Conservation (phyloP, 208 protist genomes). For the Trypanosoma avium region DNA sequence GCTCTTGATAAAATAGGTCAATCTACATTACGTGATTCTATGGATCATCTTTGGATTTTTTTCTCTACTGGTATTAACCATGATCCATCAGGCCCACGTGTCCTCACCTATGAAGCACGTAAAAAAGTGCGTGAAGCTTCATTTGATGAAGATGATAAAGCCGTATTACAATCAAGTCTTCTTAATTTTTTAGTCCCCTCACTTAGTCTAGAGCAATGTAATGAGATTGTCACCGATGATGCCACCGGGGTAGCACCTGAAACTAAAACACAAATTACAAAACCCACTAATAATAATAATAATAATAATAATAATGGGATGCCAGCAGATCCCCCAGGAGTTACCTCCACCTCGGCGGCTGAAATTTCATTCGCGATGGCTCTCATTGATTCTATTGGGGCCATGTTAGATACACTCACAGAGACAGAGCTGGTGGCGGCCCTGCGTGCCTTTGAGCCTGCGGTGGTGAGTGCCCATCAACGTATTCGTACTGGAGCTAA, state of each 20-base stretch:
- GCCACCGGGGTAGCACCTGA: background rate
- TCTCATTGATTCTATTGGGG: constrained; percentile 48
- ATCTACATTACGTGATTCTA: constrained; percentile 45
- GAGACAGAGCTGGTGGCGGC: constrained; percentile 51
- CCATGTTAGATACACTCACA: constrained; percentile 71
- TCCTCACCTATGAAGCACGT: constrained; percentile 68
- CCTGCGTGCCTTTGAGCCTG: constrained; percentile 53
- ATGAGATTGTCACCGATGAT: constrained; percentile 46
- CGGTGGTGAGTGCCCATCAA: constrained; percentile 56
- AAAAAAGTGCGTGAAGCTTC: constrained; percentile 48
- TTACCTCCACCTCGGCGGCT: background rate
- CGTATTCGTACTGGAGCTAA: constrained; percentile 49
- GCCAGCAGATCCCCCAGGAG: no score
- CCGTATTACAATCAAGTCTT: constrained; percentile 52
- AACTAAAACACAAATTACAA: background rate
- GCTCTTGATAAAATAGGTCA: constrained; percentile 31
- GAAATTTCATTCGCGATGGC: constrained; percentile 42
- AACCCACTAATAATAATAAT: no score
- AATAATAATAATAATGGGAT: no score
- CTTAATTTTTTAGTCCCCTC: constrained; percentile 55
- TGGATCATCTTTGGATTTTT: constrained; percentile 70
- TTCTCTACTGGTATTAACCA: constrained; percentile 60
- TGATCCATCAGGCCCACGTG: constrained; percentile 38
- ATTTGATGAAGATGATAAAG: constrained; percentile 49
- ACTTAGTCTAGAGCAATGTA: constrained; percentile 52